A percentile compares a stretch with the other conserved stretches of the same genome.
Evolutionary conservation across 148 eudicot species (phyloP).

Genomic region (Nepenthes gracilis): DNA sequence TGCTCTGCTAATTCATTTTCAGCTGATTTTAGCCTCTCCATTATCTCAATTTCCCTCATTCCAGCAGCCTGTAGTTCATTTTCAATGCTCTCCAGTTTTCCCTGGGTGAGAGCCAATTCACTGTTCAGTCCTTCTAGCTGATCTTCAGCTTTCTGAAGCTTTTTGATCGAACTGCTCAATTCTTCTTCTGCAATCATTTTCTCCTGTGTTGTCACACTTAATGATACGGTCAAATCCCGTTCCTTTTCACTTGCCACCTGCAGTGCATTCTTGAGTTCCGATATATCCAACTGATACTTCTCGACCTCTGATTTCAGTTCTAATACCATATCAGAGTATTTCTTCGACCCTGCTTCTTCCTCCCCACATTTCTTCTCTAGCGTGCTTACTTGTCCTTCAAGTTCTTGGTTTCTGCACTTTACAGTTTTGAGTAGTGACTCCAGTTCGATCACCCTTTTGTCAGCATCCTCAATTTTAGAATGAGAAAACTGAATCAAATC

Average conservation of each 20-base stretch:
- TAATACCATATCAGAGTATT: slow-evolving; percentile 9
- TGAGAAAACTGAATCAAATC: slow-evolving; percentile 43
- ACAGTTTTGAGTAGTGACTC: slow-evolving; percentile 53
- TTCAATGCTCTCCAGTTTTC: slow-evolving; percentile 46
- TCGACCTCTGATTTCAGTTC: neutral
- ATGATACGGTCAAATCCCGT: neutral
- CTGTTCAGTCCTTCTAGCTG: slow-evolving; percentile 21
- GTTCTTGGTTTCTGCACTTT: slow-evolving; percentile 53
- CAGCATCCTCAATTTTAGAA: slow-evolving; percentile 56
- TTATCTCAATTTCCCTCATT: slow-evolving; percentile 43
- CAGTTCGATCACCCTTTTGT: slow-evolving; percentile 37
- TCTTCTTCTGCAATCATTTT: slow-evolving; percentile 34
- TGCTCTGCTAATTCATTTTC: slow-evolving; percentile 54
- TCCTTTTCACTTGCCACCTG: slow-evolving; percentile 29
- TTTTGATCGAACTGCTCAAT: slow-evolving; percentile 20
- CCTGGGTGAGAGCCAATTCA: slow-evolving; percentile 28
- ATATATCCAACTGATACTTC: neutral
- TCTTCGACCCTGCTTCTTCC: slow-evolving; percentile 48
- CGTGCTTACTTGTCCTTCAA: slow-evolving; percentile 46
- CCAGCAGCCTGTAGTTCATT: slow-evolving; percentile 49
- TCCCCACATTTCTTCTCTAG: slow-evolving; percentile 45
- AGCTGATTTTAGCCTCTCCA: slow-evolving; percentile 53
- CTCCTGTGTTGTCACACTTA: slow-evolving; percentile 18
- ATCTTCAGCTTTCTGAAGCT: slow-evolving; percentile 37
- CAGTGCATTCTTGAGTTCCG: neutral